Conservation (phyloP, 2,329 filamentous ascomycete species). For the Pleoardoris graminearum region DNA sequence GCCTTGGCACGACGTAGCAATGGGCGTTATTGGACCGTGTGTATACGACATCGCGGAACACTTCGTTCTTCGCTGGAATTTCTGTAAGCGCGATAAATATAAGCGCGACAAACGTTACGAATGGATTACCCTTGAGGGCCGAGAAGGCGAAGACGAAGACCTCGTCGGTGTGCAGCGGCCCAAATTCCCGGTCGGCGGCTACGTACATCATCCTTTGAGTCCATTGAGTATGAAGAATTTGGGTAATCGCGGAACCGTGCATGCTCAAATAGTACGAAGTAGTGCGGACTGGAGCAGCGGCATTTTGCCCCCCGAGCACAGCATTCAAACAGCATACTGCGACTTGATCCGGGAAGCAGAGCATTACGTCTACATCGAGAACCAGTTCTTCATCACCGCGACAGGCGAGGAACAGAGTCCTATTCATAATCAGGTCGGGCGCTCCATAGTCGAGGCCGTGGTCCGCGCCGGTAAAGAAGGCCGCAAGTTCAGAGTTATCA, state of each 20-base stretch:
- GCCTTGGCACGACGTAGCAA: slow-evolving; percentile 97
- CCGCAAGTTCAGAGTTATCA: slow-evolving; percentile 87
- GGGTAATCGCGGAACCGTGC: slow-evolving; percentile 68
- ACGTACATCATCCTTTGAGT: slow-evolving; percentile 76
- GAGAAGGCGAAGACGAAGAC: slow-evolving; percentile 78
- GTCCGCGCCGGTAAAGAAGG: slow-evolving; percentile 78
- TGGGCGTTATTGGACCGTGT: slow-evolving; percentile 86
- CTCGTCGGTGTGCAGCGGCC: slow-evolving; percentile 86
- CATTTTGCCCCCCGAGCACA: slow-evolving; percentile 75
- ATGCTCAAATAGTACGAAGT: slow-evolving; percentile 84
- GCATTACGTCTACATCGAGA: slow-evolving; percentile 97
- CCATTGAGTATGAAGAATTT: slow-evolving; percentile 68
- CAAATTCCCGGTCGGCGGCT: slow-evolving; percentile 85
- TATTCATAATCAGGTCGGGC: slow-evolving; percentile 84
- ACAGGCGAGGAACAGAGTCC: slow-evolving; percentile 86
- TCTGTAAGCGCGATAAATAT: slow-evolving; percentile 96
- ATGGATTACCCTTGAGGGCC: slow-evolving; percentile 80
- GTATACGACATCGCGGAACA: slow-evolving; percentile 96
- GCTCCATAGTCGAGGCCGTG: slow-evolving; percentile 87
- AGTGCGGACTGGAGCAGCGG: slow-evolving; percentile 94
- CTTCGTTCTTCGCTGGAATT: slow-evolving; percentile 94
- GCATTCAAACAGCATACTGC: slow-evolving; percentile 83
- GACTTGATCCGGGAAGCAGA: slow-evolving; percentile 85
- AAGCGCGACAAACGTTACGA: slow-evolving; percentile 83
- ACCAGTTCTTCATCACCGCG: slow-evolving; percentile 90